phyloP scores from a whole-genome alignment of 306 rosid species.

The Amphicarpaea edgeworthii region DNA sequence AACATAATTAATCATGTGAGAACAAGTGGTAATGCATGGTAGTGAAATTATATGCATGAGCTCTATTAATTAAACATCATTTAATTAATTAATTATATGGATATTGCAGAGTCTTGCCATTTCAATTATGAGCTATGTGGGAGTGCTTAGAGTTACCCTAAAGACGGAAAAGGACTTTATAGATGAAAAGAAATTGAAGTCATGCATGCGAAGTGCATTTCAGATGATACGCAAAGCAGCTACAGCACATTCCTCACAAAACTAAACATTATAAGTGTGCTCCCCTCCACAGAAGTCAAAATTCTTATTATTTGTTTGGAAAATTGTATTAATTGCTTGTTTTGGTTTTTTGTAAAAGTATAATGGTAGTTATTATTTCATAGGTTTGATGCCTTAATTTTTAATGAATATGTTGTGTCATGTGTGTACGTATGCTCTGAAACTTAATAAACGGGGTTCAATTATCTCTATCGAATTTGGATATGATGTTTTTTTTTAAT shows the following conservation, averaged over 20 bases:
- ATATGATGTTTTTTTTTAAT: background rate
- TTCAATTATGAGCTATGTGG: constrained; percentile 65
- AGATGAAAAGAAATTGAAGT: constrained; percentile 53
- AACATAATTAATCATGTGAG: background rate
- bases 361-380: background rate
- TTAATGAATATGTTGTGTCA: background rate
- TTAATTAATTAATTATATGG: constrained; percentile 6
- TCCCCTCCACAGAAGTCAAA: background rate
- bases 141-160: constrained; percentile 51
- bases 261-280: background rate
- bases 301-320: background rate
- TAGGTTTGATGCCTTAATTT: background rate
- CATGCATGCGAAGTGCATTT: constrained; percentile 56
- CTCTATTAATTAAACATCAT: background rate
- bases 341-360: background rate
- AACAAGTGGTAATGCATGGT: background rate
- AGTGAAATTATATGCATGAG: background rate
- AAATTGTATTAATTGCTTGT: background rate
- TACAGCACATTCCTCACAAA: constrained; percentile 10
- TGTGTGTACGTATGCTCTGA: background rate
- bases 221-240: constrained; percentile 53
- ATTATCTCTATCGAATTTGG: background rate
- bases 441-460: background rate
- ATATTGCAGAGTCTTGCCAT: constrained; percentile 60
- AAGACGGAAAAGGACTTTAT: constrained; percentile 54